Percentiles rank a stretch among this genome's conserved stretches.
These are phyloP conservation scores for Parasarocladium wereldwijsianum DNA, from an alignment of 2,329 filamentous ascomycete species.

Conservation along the genomic window DNA sequence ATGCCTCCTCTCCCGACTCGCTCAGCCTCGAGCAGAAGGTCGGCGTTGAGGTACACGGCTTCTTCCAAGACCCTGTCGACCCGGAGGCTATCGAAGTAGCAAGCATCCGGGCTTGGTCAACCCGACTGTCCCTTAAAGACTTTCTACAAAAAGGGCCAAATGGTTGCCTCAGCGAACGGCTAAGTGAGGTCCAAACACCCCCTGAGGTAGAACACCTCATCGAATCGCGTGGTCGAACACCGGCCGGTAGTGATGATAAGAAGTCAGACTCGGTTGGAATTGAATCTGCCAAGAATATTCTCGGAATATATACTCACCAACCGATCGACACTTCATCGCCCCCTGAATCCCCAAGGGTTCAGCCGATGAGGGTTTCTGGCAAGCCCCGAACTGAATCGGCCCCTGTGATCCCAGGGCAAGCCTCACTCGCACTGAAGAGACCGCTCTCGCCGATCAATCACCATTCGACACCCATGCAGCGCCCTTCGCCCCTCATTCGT, in stretches of 20 bases:
- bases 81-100: conserved; percentile 8
- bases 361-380: conserved; percentile 12
- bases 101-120: conserved; percentile 32
- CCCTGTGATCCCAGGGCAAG: conserved; percentile 8
- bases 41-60: conserved; percentile 40
- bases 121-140: conserved; percentile 32
- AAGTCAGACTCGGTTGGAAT: too few relatives aligned
- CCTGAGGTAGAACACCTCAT: conserved; percentile 16
- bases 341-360: conserved; percentile 17
- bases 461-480: conserved; percentile 14
- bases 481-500: conserved; percentile 18
- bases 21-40: conserved; percentile 36
- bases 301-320: conserved; percentile 18
- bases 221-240: conserved; percentile 13
- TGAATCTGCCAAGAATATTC: conserved; percentile 1
- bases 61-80: conserved; percentile 38
- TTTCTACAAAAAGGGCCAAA: conserved; percentile 42
- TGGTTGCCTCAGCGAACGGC: conserved; percentile 35
- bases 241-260: too few relatives aligned
- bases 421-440: conserved; percentile 12
- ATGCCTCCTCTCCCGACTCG: conserved; percentile 22
- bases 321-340: conserved; percentile 7
- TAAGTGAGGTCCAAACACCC: conserved; percentile 24
- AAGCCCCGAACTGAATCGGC: conserved; percentile 13
- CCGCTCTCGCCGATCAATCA: conserved; percentile 14